Base-by-base conservation (phyloP, 2,329 filamentous ascomycete genomes). In the Lasiodiplodia citricola region DNA sequence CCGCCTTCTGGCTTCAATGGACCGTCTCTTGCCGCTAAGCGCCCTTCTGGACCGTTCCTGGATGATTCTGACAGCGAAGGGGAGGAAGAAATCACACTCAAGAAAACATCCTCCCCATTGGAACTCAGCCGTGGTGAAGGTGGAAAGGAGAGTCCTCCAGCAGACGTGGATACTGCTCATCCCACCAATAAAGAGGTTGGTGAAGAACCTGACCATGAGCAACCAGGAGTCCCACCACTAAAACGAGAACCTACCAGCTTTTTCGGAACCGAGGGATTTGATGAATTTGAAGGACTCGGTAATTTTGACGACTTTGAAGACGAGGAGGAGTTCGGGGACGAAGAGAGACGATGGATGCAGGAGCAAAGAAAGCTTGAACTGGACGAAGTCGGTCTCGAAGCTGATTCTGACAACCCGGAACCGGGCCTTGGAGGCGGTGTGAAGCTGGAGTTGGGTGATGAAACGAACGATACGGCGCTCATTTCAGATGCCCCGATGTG, bases 41-140 rank as follows among this genome's bases (percentile, higher is more conserved):
- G 77, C 68, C 76, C 77, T 69, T 83, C 78, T 68, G 89, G 88
- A 0, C 91, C 91, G 0, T 94, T 94, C 73, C 75, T 94, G 51
- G 87, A 91, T 68, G 91, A 93, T 70, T 93, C 91, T 1, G 87
- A 90, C 66, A 88, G 84, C 51, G 87, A 90, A 65, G 82, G 86
- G 8, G 79, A 80, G 18, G 73, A 73, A 2, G 64, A 70, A 37
- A 54, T 38, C 4, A 18, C 7, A 16, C 41, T 35, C 8, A 37
- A 13, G 37, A 50, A 35, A 16, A 4, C 8, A 13, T 16, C 52
- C 37, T 5, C 35, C 14, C 25, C 28, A 2, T 4, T 47, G 1
- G 11, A 37, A 52, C 13, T 38, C 51, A 4, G 7, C n/a, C 28
- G 38, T 16, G 31, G 25, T n/a, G 16, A 41, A 28, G 5, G 25